Base-by-base conservation (phyloP, 176 grass and related monocot species). In the Elymus sibiricus region DNA sequence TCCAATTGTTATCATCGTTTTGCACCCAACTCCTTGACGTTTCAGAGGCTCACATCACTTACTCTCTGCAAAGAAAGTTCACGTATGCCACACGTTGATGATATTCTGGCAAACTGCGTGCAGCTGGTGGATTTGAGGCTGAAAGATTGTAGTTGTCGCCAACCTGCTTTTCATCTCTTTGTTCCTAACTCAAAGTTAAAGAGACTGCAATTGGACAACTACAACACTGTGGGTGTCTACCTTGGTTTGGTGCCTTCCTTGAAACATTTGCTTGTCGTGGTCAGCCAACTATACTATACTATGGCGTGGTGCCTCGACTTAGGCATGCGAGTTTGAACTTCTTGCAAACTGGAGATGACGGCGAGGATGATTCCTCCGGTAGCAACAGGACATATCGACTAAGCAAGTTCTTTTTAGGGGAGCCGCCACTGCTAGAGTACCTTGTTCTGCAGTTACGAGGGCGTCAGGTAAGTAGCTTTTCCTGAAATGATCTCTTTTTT, bases 371-470 rank as follows among this genome's bases (percentile, higher is more conserved):
- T 47, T 47, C 44, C 44, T 47, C 44, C 13, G 56, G 77, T 80
- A 27, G 38, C 15, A 62, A 71, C 7, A 76, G 4, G 26, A 69
- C 46, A 38, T 83, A 77, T 83, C 46, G 62, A 70, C 62, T 28
- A 3, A 76, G 86, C 61, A 88, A 82, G 31, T 69, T 88, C 62
- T 83, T 88, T 70, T 53, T 53, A 60, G 75, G 61, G 79, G 35
- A 24, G 9, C 62, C 47, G 4, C 62, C 71, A 2, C 79, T 13
- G 1, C 5, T 70, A 76, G 79, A 83, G 64, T 60, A 14, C 35
- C 79, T 88, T 76, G 86, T 77, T 88, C 61, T 83, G 25, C 72
- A 83, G 29, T 83, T 88, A 62, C 46, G 56, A 87, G 79, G 79
- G 47, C 19, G 13, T 55, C 19, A 44, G 71, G 86, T 82, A 46